phyloP scores from a whole-genome alignment of 2,329 filamentous ascomycete genomes.

The Torrubiella hemipterigena region DNA sequence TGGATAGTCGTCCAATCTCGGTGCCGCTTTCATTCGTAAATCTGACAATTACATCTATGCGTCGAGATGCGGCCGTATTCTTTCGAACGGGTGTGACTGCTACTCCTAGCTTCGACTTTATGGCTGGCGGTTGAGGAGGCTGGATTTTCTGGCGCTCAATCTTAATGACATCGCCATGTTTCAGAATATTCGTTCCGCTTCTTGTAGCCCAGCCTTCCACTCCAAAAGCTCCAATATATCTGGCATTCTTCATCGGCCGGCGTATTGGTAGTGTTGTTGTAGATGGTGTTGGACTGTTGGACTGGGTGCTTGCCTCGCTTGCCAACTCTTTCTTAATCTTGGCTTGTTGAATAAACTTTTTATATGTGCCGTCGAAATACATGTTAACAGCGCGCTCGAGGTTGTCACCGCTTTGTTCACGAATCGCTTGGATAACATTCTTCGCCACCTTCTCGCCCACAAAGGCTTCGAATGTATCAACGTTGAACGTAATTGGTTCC shows the following conservation, averaged over 20 bases:
- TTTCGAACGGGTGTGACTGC: slow-evolving; percentile 20
- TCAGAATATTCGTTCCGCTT: slow-evolving; percentile 64
- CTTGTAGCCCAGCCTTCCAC: slow-evolving; percentile 85
- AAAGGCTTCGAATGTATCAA: slow-evolving; percentile 44
- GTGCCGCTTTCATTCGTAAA: slow-evolving; percentile 71
- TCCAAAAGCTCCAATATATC: slow-evolving; percentile 88
- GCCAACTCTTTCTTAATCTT: slow-evolving; percentile 1
- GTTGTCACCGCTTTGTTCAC: slow-evolving; percentile 41
- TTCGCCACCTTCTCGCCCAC: slow-evolving; percentile 43
- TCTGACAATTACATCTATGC: slow-evolving; percentile 77
- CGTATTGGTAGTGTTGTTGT: slow-evolving; percentile 6
- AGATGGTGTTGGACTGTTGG: slow-evolving; percentile 7
- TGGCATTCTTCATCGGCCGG: slow-evolving; percentile 22
- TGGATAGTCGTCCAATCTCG: slow-evolving; percentile 78
- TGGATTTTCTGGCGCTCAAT: slow-evolving; percentile 80
- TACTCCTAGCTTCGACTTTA: slow-evolving; percentile 27
- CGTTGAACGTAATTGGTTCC: slow-evolving; percentile 34
- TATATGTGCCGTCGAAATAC: slow-evolving; percentile 60
- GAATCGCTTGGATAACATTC: slow-evolving; percentile 36
- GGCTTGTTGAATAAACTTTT: slow-evolving; percentile 27
- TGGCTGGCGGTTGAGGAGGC: slow-evolving; percentile 35
- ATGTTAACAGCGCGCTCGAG: slow-evolving; percentile 55
- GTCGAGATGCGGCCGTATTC: slow-evolving; percentile 44
- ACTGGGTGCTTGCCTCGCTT: slow-evolving; percentile 2
- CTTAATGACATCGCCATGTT: slow-evolving; percentile 68